A percentile compares a stretch with the other conserved stretches of the same genome.
These are phyloP conservation scores for Pyricularia sp. DNA, from an alignment of 2,329 filamentous ascomycete species.

Conservation along the genomic window DNA sequence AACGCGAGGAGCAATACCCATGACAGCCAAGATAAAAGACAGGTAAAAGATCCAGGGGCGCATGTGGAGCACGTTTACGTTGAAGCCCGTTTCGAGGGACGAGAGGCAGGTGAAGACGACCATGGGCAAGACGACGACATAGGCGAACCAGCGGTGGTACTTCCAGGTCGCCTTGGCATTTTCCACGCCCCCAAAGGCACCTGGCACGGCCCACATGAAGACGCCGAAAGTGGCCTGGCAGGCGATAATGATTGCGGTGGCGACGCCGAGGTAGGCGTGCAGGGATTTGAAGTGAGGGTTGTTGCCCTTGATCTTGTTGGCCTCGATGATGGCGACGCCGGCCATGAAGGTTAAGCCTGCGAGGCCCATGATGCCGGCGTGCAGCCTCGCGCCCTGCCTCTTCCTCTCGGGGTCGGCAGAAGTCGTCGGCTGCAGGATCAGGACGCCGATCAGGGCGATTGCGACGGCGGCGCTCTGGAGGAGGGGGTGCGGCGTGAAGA, in stretches of 20 bases:
- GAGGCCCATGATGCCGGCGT: conserved; percentile 61
- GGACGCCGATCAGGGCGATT: conserved; percentile 67
- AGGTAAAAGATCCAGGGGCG: conserved; percentile 67
- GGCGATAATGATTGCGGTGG: conserved; percentile 60
- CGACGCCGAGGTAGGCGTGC: conserved; percentile 76
- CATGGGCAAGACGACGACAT: conserved; percentile 54
- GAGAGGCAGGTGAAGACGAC: conserved; percentile 66
- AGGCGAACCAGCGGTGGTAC: conserved; percentile 75
- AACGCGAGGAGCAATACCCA: conserved; percentile 69
- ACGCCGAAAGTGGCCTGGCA: conserved; percentile 73
- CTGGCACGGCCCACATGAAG: conserved; percentile 69
- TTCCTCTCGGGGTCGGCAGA: conserved; percentile 59
- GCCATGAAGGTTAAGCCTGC: conserved; percentile 52
- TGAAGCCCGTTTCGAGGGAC: conserved; percentile 70
- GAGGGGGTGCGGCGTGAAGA: conserved; percentile 86
- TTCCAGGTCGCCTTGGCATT: conserved; percentile 81
- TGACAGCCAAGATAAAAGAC: conserved; percentile 54
- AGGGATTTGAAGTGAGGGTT: conserved; percentile 68
- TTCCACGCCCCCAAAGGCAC: conserved; percentile 67
- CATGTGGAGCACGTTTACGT: conserved; percentile 57
- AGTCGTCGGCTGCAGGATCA: conserved; percentile 81
- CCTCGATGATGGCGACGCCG: conserved; percentile 64
- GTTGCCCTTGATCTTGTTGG: conserved; percentile 68
- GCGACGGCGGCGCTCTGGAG: conserved; percentile 59
- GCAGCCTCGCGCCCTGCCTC: conserved; percentile 44